Evolutionary conservation across 768 basidiomycete species (phyloP).

Genomic region (Saitozyma podzolica): DNA sequence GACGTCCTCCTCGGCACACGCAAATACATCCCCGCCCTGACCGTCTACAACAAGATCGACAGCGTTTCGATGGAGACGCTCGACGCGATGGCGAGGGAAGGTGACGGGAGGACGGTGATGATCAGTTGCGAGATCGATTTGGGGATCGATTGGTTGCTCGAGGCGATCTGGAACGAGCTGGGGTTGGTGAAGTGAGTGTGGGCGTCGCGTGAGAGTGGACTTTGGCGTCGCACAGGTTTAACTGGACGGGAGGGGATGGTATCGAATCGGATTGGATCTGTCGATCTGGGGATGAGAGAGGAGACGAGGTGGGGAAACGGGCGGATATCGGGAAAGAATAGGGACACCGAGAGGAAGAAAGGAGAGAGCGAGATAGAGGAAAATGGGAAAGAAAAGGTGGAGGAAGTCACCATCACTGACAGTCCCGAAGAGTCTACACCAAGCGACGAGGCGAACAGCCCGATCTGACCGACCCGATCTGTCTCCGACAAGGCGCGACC

Average conservation of each 20-base stretch:
- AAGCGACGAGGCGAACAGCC: slow-evolving; percentile 95
- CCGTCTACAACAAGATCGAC: slow-evolving; percentile 95
- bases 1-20: slow-evolving; percentile 95
- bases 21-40: slow-evolving; percentile 93
- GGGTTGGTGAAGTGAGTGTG: slow-evolving; percentile 45
- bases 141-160: slow-evolving; percentile 61
- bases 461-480: slow-evolving; percentile 83
- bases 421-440: slow-evolving; percentile 67
- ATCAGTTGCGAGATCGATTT: slow-evolving; percentile 95
- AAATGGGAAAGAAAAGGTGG: too few relatives aligned
- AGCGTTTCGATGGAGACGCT: slow-evolving; percentile 55
- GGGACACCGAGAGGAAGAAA: too few relatives aligned
- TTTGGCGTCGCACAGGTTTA: too few relatives aligned
- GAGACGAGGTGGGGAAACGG: slow-evolving; percentile 56
- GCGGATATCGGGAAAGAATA: too few relatives aligned
- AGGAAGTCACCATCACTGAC: too few relatives aligned
- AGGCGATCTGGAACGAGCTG: slow-evolving; percentile 55
- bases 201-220: not conserved
- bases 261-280: not conserved
- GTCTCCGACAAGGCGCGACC: slow-evolving; percentile 81
- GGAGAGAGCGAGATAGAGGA: too few relatives aligned
- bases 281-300: not conserved
- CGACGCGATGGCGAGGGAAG: slow-evolving; percentile 43
- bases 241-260: too few relatives aligned
- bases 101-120: slow-evolving; percentile 80